Conservation (phyloP, 495 filamentous ascomycete species). For the Aspergillus indologenus region DNA sequence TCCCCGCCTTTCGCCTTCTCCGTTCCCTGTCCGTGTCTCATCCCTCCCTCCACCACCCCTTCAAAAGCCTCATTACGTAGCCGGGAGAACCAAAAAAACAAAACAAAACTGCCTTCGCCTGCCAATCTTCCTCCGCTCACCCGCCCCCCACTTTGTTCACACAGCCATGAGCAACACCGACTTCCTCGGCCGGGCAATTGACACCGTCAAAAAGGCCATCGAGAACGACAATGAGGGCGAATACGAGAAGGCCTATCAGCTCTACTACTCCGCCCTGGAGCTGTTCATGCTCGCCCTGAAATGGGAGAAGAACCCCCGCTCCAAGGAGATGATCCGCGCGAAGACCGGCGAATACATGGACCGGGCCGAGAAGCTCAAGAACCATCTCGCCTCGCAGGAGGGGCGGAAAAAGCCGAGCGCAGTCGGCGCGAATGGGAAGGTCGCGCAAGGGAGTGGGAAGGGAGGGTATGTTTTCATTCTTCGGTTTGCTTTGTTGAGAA, state of each 20-base stretch:
- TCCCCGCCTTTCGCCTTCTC: conserved; percentile 28
- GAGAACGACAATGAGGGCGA: conserved; percentile 92
- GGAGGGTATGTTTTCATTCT: conserved; percentile 49
- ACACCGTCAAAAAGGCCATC: conserved; percentile 93
- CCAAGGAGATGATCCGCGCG: conserved; percentile 92
- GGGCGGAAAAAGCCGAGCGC: conserved; percentile 74
- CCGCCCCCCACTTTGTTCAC: neutral
- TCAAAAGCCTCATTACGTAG: too few species aligned
- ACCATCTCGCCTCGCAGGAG: conserved; percentile 74
- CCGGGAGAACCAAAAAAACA: too few species aligned
- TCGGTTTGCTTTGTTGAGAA: too few species aligned
- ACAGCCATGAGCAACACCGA: conserved; percentile 89
- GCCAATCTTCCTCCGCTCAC: neutral
- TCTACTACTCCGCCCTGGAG: conserved; percentile 91
- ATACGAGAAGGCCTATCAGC: conserved; percentile 93
- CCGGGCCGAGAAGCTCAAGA: conserved; percentile 94
- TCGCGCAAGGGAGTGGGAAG: conserved; percentile 65
- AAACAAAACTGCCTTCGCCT: too few species aligned
- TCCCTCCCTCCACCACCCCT: neutral
- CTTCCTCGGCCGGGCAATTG: conserved; percentile 93
- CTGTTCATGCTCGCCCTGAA: conserved; percentile 95
- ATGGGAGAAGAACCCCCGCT: conserved; percentile 96
- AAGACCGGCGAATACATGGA: conserved; percentile 98
- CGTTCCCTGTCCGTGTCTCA: conserved; percentile 17
- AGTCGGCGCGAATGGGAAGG: conserved; percentile 79